Base-by-base conservation (phyloP, 2,329 filamentous ascomycete species). In the Penicillium digitatum region DNA sequence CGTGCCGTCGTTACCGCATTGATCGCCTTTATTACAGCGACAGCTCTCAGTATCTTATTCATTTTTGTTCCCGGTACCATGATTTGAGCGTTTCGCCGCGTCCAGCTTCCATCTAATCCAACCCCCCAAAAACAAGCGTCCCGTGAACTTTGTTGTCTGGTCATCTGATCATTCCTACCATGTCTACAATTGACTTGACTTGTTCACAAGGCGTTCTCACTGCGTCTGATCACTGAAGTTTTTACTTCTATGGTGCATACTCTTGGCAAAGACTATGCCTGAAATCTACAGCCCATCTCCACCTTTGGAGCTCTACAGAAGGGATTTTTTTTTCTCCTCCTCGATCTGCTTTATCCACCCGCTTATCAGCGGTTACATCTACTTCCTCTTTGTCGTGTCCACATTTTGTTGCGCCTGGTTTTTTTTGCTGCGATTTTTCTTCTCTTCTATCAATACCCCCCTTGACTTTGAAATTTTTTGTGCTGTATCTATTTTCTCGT, bases 31-130 rank as follows among this genome's bases (percentile, higher is more conserved):
- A 71, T 95, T 31, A 80, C 95, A 52, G 89, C 93, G 61, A 86
- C 89, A 3, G 89, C 86, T n/a, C 77, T 97, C 14, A 90, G 89
- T 66, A 82, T 94, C 55, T 79, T 99, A 26, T 99, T 99, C 77
- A 92, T 96, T 64, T 87, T 99, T 55, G 94, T 99, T 5, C 94
- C 94, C 1, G 93, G 94, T 52, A 95, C 73, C 18, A 71, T 71
- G 63, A 68, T 78, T 54, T 77, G 63, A 68, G 35, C n/a, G 31
- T 43, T 42, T 47, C 14, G 32, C 9, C 29, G 1, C 5, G 20
- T 32, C 45, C 16, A 20, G 43, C 22, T 24, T 50, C 32, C 32
- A 4, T 26, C 34, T 37, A 34, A 48, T 32, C 29, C 26, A n/a
- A 37, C 37, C 27, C 16, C 6, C 35, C 31, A 12, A 52, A 52